Evolutionary conservation across 441 rosid species (phyloP).

Genomic region (Pelargonium cotyledonis): DNA sequence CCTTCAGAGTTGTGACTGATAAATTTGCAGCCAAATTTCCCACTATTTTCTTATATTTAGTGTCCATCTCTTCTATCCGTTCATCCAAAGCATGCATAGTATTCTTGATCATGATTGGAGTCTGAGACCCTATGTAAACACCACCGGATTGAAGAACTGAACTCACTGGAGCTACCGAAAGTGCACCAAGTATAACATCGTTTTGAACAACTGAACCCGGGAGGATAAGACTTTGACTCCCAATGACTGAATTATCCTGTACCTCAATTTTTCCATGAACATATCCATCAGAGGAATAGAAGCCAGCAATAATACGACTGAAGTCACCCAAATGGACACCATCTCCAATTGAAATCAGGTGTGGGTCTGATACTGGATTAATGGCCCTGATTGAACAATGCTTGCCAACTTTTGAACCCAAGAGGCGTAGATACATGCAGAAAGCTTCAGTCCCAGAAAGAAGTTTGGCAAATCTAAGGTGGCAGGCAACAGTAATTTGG

Average conservation of each 20-base stretch:
- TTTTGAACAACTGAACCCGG: constrained; percentile 47
- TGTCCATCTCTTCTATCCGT: constrained; percentile 70
- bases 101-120: constrained; percentile 58
- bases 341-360: constrained; percentile 36
- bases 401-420: constrained; percentile 52
- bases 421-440: constrained; percentile 46
- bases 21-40: constrained; percentile 56
- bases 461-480: constrained; percentile 57
- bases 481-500: constrained; percentile 50
- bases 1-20: constrained; percentile 58
- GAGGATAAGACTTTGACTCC: constrained; percentile 59
- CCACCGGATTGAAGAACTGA: constrained; percentile 54
- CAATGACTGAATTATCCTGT: constrained; percentile 54
- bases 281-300: constrained; percentile 39
- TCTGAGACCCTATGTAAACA: constrained; percentile 53
- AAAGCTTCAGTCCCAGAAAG: constrained; percentile 67
- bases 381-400: constrained; percentile 66
- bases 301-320: constrained; percentile 45
- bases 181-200: constrained; percentile 59
- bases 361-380: constrained; percentile 54
- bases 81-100: constrained; percentile 59
- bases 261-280: constrained; percentile 34
- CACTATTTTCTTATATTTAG: constrained; percentile 53
- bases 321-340: constrained; percentile 77
- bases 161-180: constrained; percentile 56